Percentiles rank a stretch among this genome's conserved stretches.
These are phyloP conservation scores for Eucalyptus melliodora DNA, from an alignment of 345 rosid genomes.

Conservation along the genomic window DNA sequence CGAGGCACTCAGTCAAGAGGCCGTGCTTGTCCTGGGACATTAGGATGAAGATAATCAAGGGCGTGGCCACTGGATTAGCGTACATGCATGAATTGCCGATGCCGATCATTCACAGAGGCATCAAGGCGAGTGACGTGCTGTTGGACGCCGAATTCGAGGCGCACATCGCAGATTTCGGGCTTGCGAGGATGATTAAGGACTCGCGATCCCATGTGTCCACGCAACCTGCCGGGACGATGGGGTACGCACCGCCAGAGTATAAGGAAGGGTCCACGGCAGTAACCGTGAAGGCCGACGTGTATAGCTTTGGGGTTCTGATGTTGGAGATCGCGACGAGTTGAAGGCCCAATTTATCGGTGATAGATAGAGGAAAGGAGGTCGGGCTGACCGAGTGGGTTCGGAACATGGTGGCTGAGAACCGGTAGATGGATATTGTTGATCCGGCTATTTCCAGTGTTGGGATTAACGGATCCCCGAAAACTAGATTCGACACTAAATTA, in stretches of 20 bases:
- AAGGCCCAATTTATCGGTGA: slow-evolving; percentile 56
- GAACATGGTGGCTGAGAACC: slow-evolving; percentile 15
- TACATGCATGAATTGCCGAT: slow-evolving; percentile 47
- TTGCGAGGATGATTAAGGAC: slow-evolving; percentile 36
- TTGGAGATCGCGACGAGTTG: slow-evolving; percentile 46
- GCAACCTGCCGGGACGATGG: slow-evolving; percentile 82
- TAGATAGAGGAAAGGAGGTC: slow-evolving; percentile 6
- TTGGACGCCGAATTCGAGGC: slow-evolving; percentile 42
- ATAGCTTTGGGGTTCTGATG: slow-evolving; percentile 81
- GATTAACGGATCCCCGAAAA: too few relatives aligned
- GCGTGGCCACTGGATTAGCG: slow-evolving; percentile 57
- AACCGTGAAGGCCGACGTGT: slow-evolving; percentile 51
- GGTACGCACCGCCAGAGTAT: slow-evolving; percentile 95
- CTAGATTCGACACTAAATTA: too few relatives aligned
- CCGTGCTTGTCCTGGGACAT: slow-evolving; percentile 40
- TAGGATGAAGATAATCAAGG: slow-evolving; percentile 30
- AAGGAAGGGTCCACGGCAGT: slow-evolving; percentile 59
- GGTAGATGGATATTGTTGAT: slow-evolving; percentile 35
- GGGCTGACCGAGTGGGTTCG: slow-evolving; percentile 48
- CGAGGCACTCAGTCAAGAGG: not conserved
- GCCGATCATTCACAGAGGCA: slow-evolving; percentile 74
- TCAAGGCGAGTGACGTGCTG: slow-evolving; percentile 66
- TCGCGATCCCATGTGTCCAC: slow-evolving; percentile 69
- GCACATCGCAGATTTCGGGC: slow-evolving; percentile 75
- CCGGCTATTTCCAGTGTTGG: too few relatives aligned